phyloP scores from a whole-genome alignment of 176 grass and related monocot species.

The Paspalum vaginatum region DNA sequence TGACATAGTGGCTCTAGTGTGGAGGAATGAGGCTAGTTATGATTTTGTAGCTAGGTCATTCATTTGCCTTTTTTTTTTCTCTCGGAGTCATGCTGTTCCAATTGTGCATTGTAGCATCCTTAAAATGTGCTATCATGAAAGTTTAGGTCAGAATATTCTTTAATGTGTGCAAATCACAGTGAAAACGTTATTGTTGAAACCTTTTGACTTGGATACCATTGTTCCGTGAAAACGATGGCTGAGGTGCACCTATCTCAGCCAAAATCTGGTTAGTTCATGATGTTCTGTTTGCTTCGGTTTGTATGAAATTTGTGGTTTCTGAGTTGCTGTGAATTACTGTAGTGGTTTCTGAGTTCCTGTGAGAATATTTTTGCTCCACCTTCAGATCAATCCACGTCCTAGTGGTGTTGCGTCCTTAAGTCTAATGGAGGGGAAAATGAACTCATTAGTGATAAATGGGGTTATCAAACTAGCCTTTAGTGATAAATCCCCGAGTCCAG shows the following conservation, averaged over 20 bases:
- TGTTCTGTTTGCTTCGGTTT: neutral
- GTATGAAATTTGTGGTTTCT: neutral
- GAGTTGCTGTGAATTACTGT: neutral
- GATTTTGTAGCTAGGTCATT: conserved; percentile 77
- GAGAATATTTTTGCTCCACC: no score
- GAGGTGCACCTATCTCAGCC: neutral
- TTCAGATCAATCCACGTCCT: no score
- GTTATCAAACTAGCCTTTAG: no score
- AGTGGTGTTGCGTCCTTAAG: no score
- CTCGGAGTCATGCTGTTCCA: conserved; percentile 33
- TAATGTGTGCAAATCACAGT: conserved; percentile 1
- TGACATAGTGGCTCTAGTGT: conserved; percentile 48
- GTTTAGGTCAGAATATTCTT: conserved; percentile 43
- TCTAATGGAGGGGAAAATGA: no score
- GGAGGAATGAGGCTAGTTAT: conserved; percentile 67
- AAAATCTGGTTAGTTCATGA: neutral
- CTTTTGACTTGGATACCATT: neutral
- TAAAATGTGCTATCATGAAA: conserved; percentile 34
- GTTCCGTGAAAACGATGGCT: neutral
- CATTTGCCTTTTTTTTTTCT: conserved; percentile 35
- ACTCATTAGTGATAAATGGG: no score
- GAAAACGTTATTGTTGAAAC: neutral
- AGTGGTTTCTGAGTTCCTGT: neutral
- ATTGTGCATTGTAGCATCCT: conserved; percentile 45
- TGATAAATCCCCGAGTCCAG: no score